phyloP scores from a whole-genome alignment of 345 rosid species.

The Brassica cretica region DNA sequence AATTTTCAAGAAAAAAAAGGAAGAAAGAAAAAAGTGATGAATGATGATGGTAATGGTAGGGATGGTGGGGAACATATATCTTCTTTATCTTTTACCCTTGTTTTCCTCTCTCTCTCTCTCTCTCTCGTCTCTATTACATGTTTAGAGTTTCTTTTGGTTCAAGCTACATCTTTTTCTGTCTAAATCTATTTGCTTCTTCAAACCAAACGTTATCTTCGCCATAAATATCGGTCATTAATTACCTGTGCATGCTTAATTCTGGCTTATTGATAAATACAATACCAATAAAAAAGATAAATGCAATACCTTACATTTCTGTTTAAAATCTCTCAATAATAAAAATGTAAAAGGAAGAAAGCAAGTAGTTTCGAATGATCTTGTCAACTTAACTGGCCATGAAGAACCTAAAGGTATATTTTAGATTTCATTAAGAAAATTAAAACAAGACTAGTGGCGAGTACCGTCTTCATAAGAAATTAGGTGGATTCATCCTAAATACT shows the following conservation, averaged over 20 bases:
- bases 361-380: neutral
- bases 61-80: neutral
- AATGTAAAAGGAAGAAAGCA: neutral
- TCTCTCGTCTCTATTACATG: neutral
- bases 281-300: no score
- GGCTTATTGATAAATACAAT: neutral
- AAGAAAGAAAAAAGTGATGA: constrained; percentile 26
- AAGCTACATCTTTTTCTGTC: constrained; percentile 12
- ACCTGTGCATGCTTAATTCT: neutral
- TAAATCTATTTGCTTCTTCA: constrained; percentile 6
- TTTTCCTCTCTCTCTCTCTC: neutral
- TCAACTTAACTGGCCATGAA: neutral
- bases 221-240: constrained; percentile 6
- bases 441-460: neutral
- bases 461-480: neutral
- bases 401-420: neutral
- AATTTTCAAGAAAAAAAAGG: constrained; percentile 19
- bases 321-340: neutral
- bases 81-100: constrained; percentile 26
- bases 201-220: constrained; percentile 23
- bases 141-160: constrained; percentile 28
- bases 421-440: neutral
- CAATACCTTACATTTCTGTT: neutral
- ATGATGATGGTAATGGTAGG: constrained; percentile 39
- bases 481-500: neutral